Evolutionary conservation across 1,139 yeast genomes (phyloP).

Genomic region (Debaryomyces psychrophilus): DNA sequence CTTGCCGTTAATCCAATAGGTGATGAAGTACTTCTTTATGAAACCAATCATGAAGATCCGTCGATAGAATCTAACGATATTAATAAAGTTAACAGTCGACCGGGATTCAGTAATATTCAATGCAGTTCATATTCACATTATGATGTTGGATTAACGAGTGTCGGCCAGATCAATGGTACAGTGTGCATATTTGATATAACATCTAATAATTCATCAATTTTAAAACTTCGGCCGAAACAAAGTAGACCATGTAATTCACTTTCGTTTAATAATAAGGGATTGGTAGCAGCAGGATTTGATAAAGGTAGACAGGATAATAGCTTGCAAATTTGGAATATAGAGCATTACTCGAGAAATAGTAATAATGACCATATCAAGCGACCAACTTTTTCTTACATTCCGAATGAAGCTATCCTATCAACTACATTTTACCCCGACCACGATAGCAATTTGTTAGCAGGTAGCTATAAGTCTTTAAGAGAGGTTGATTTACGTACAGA

Average conservation of each 20-base stretch:
- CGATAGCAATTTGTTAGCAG: conserved; percentile 62
- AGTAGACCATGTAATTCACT: conserved; percentile 75
- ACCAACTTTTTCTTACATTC: conserved; percentile 64
- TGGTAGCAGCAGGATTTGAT: conserved; percentile 80
- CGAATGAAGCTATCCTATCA: conserved; percentile 76
- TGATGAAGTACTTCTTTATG: conserved; percentile 66
- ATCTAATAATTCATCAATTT: conserved; percentile 36
- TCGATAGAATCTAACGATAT: conserved; percentile 42
- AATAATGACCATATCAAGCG: conserved; percentile 49
- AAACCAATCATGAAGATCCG: conserved; percentile 50
- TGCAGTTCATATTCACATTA: conserved; percentile 67
- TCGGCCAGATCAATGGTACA: conserved; percentile 74
- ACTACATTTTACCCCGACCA: conserved; percentile 67
- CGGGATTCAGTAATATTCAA: conserved; percentile 73
- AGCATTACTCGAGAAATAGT: conserved; percentile 50
- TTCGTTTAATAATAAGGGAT: conserved; percentile 64
- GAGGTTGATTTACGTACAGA: conserved; percentile 76
- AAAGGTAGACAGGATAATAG: conserved; percentile 79
- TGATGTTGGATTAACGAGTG: conserved; percentile 63
- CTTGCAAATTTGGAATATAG: conserved; percentile 81
- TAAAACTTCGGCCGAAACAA: conserved; percentile 64
- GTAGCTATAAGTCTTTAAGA: conserved; percentile 75
- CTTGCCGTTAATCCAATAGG: conserved; percentile 69
- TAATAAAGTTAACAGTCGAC: conserved; percentile 51
- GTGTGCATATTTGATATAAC: conserved; percentile 66